Evolutionary conservation across 352 stramenopile genomes (phyloP).

Genomic region (Peronosclerospora sorghi): DNA sequence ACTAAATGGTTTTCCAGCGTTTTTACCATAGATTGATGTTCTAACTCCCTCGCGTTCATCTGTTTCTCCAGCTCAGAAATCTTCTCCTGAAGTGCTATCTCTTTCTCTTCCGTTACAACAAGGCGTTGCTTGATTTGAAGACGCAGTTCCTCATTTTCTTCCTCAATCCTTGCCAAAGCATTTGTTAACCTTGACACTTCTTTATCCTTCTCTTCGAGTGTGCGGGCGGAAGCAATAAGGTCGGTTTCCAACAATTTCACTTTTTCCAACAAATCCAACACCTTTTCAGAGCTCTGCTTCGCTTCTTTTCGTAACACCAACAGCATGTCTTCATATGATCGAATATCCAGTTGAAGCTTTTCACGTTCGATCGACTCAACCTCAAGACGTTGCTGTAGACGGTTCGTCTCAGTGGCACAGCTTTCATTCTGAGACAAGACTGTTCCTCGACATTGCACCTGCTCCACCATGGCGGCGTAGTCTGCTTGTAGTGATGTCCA

Average conservation of each 20-base stretch:
- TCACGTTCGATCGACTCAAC: conserved; percentile 21
- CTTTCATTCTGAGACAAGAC: background rate
- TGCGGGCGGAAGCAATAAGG: conserved; percentile 5
- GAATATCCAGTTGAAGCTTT: conserved; percentile 48
- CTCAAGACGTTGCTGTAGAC: conserved; percentile 32
- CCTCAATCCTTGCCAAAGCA: conserved; percentile 24
- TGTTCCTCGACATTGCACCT: conserved; percentile 4
- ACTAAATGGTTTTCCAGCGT: conserved; percentile 24
- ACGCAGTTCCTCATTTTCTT: conserved; percentile 49
- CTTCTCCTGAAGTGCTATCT: conserved; percentile 27
- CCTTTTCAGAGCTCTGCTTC: conserved; percentile 34
- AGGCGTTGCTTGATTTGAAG: conserved; percentile 50
- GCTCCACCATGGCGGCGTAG: conserved; percentile 3
- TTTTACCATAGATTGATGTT: conserved; percentile 19
- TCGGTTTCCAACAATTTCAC: conserved; percentile 26
- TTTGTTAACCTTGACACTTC: conserved; percentile 19
- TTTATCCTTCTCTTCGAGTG: conserved; percentile 27
- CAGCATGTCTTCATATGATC: conserved; percentile 56
- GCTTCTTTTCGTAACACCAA: conserved; percentile 40
- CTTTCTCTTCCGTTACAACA: conserved; percentile 27
- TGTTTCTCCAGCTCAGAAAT: conserved; percentile 28
- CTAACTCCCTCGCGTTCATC: conserved; percentile 14
- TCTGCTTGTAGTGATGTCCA: conserved; percentile 14
- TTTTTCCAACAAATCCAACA: conserved; percentile 26
- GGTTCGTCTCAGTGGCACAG: conserved; percentile 4